These are phyloP conservation scores for Jamesozyma piceae DNA, from an alignment of 805 yeast species.

Conservation along the genomic window DNA sequence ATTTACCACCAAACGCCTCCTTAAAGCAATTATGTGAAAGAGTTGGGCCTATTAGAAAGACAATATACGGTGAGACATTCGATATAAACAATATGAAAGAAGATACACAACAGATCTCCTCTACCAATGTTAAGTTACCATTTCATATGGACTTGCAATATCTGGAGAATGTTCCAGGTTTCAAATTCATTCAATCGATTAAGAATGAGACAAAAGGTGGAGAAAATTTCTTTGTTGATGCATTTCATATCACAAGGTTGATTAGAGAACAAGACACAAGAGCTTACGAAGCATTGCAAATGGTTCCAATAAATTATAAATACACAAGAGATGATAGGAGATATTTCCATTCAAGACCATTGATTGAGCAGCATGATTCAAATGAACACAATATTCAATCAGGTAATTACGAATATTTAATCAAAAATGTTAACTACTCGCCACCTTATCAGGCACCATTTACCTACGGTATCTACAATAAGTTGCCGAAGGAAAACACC, in stretches of 20 bases:
- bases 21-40: constrained; percentile 41
- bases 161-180: constrained; percentile 73
- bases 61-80: constrained; percentile 64
- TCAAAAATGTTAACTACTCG: constrained; percentile 59
- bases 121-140: constrained; percentile 55
- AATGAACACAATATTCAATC: constrained; percentile 26
- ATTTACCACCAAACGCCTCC: constrained; percentile 38
- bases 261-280: constrained; percentile 48
- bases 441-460: constrained; percentile 82
- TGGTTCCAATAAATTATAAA: constrained; percentile 60
- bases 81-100: constrained; percentile 47
- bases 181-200: constrained; percentile 50
- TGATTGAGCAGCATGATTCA: constrained; percentile 47
- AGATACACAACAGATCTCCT: constrained; percentile 57
- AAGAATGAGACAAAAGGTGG: constrained; percentile 47
- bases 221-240: constrained; percentile 52
- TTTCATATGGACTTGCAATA: constrained; percentile 71
- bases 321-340: constrained; percentile 53
- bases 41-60: constrained; percentile 60
- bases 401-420: constrained; percentile 26
- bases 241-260: constrained; percentile 52
- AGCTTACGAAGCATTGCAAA: constrained; percentile 53
- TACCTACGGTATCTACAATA: constrained; percentile 44
- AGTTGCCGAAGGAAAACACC: constrained; percentile 11
- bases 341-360: constrained; percentile 53